Percentiles rank a stretch among this genome's conserved stretches.
phyloP scores from a whole-genome alignment of 371 early-diverging fungal species.

The Mucor irregularis region DNA sequence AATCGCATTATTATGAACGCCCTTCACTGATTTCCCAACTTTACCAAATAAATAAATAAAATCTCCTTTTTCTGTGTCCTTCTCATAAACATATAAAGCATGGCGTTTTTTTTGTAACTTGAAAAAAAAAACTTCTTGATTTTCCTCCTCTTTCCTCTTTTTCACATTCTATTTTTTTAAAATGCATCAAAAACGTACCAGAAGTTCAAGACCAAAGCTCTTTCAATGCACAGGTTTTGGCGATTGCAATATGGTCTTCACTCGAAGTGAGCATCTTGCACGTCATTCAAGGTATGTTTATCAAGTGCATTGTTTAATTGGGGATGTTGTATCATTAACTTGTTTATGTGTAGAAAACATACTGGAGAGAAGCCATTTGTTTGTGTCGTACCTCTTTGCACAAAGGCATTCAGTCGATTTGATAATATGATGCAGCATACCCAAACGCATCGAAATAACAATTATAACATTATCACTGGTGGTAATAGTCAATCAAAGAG shows the following conservation, averaged over 20 bases:
- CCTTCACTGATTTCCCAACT: too few relatives aligned
- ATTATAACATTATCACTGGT: background rate
- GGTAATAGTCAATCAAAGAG: background rate
- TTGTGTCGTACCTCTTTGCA: slow-evolving; percentile 55
- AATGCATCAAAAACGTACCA: slow-evolving; percentile 15
- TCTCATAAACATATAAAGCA: slow-evolving; percentile 1
- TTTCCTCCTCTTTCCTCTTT: slow-evolving; percentile 3
- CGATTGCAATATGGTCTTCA: slow-evolving; percentile 63
- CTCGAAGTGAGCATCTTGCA: slow-evolving; percentile 62
- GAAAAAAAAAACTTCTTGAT: slow-evolving; percentile 2
- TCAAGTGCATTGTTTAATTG: background rate
- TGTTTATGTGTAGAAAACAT: slow-evolving; percentile 64
- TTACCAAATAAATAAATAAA: slow-evolving; percentile 1
- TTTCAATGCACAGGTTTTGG: slow-evolving; percentile 64
- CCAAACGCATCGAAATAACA: slow-evolving; percentile 49
- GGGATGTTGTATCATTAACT: too few relatives aligned
- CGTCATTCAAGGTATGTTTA: slow-evolving; percentile 55
- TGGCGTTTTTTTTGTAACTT: slow-evolving; percentile 6
- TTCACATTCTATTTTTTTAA: background rate
- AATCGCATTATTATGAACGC: too few relatives aligned
- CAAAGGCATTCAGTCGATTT: slow-evolving; percentile 58
- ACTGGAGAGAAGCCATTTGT: slow-evolving; percentile 67
- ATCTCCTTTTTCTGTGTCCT: slow-evolving; percentile 1
- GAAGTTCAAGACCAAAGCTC: slow-evolving; percentile 38
- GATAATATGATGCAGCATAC: slow-evolving; percentile 71